A percentile compares a stretch with the other conserved stretches of the same genome.
Evolutionary conservation across 495 filamentous ascomycete genomes (phyloP).

Genomic region (Aspergillus incahuasiensis): DNA sequence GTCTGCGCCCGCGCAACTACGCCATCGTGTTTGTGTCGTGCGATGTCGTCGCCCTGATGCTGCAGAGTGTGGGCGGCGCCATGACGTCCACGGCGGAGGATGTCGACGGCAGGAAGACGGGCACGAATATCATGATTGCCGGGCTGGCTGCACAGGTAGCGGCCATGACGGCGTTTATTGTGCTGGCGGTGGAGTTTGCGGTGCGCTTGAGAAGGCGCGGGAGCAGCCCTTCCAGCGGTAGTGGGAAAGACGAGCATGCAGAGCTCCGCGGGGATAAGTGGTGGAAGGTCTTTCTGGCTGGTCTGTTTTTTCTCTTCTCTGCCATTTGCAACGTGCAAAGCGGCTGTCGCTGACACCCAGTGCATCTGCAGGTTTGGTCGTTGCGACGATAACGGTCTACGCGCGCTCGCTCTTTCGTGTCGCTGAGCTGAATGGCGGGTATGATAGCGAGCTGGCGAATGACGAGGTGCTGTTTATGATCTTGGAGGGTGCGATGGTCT

Average conservation of each 20-base stretch:
- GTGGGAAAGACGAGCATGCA: not conserved
- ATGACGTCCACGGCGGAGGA: constrained; percentile 43
- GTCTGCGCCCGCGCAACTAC: constrained; percentile 46
- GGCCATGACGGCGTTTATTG: constrained; percentile 48
- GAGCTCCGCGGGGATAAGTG: not conserved
- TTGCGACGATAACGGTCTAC: constrained; percentile 56
- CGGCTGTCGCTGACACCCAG: too few species aligned
- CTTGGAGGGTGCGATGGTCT: constrained; percentile 67
- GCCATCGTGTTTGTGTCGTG: constrained; percentile 49
- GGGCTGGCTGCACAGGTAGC: constrained; percentile 39
- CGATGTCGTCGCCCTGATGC: constrained; percentile 50
- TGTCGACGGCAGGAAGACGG: constrained; percentile 15
- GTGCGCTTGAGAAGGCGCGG: constrained; percentile 27
- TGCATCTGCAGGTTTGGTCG: constrained; percentile 3
- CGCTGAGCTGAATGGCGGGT: constrained; percentile 59
- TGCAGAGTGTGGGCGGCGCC: constrained; percentile 52
- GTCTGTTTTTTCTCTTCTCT: constrained; percentile 1
- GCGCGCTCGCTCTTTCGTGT: constrained; percentile 59
- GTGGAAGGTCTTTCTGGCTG: constrained; percentile 16
- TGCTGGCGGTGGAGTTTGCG: constrained; percentile 47
- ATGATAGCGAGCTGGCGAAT: constrained; percentile 50
- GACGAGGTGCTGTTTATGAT: constrained; percentile 62
- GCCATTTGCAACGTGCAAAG: too few species aligned
- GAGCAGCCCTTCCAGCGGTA: not conserved
- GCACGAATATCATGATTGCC: constrained; percentile 46